Conservation (phyloP, 371 early-diverging fungal genomes). For the Choanephora cucurbitarum region DNA sequence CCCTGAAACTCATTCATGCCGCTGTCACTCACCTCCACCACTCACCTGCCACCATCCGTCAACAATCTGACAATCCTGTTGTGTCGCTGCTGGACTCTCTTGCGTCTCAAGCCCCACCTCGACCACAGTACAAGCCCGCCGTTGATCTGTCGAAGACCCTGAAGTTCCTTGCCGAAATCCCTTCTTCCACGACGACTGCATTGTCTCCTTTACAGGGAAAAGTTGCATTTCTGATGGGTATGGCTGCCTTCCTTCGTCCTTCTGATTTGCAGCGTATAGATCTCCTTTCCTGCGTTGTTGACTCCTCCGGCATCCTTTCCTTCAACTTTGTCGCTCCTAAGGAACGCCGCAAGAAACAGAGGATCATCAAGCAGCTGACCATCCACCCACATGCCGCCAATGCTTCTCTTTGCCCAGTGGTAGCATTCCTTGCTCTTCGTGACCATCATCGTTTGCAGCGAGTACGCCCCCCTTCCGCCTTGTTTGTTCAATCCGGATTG, state of each 20-base stretch:
- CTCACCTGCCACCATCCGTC: background rate
- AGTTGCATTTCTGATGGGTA: constrained; percentile 15
- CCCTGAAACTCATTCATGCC: constrained; percentile 14
- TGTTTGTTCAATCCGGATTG: background rate
- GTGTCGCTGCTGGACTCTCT: no score
- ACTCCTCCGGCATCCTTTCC: background rate
- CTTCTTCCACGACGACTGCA: background rate
- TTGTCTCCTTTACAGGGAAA: constrained; percentile 1
- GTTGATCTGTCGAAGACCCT: constrained; percentile 1
- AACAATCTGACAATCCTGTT: no score
- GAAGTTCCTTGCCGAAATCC: no score
- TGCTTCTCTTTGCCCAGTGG: background rate
- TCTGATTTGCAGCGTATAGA: constrained; percentile 9
- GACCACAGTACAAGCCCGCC: background rate
- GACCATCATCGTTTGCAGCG: background rate
- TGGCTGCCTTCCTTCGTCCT: constrained; percentile 18
- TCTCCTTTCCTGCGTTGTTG: background rate
- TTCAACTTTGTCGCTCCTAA: background rate
- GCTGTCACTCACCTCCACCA: constrained; percentile 15
- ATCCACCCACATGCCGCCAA: background rate
- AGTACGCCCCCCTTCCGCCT: background rate
- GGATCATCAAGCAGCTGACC: constrained; percentile 7
- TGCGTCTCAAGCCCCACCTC: constrained; percentile 2
- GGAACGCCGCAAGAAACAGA: background rate
- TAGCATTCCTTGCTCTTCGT: background rate